phyloP scores from a whole-genome alignment of 352 stramenopile species.

The Phytophthora megakarya region DNA sequence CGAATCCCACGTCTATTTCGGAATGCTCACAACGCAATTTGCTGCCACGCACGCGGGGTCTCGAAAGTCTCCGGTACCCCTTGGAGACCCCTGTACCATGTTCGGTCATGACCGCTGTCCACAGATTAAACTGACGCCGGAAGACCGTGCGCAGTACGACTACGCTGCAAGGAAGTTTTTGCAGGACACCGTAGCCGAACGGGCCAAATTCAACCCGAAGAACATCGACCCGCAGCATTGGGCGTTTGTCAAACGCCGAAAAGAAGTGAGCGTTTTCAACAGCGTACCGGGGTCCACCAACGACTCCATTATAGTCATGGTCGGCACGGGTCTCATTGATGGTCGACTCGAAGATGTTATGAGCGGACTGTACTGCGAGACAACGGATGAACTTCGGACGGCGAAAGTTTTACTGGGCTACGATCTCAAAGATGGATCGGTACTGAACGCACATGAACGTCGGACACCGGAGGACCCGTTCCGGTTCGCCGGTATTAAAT shows the following conservation, averaged over 20 bases:
- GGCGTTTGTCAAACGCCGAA: conserved; percentile 36
- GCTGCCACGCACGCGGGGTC: not conserved
- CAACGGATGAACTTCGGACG: conserved; percentile 40
- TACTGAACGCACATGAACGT: conserved; percentile 41
- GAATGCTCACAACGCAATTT: conserved; percentile 26
- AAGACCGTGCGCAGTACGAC: conserved; percentile 36
- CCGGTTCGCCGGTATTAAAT: conserved; percentile 58
- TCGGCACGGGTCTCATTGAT: conserved; percentile 35
- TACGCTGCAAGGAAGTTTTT: conserved; percentile 30
- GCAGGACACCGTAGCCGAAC: conserved; percentile 31
- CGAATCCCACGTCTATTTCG: conserved; percentile 1
- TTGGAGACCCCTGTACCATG: conserved; percentile 5
- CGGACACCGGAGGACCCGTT: conserved; percentile 40
- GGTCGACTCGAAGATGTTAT: conserved; percentile 45
- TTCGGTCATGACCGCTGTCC: conserved; percentile 31
- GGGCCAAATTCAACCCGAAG: conserved; percentile 33
- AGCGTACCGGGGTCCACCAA: conserved; percentile 36
- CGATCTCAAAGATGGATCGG: conserved; percentile 36
- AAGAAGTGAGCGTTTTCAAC: conserved; percentile 42
- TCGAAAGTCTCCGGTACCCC: not conserved
- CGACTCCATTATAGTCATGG: conserved; percentile 36
- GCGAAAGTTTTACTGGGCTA: conserved; percentile 46
- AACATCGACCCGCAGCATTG: conserved; percentile 40
- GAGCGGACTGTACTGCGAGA: conserved; percentile 51
- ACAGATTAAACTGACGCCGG: conserved; percentile 31